A percentile compares a stretch with the other conserved stretches of the same genome.
These are phyloP conservation scores for Tulasnella sp. DNA, from an alignment of 768 basidiomycete species.

Conservation along the genomic window DNA sequence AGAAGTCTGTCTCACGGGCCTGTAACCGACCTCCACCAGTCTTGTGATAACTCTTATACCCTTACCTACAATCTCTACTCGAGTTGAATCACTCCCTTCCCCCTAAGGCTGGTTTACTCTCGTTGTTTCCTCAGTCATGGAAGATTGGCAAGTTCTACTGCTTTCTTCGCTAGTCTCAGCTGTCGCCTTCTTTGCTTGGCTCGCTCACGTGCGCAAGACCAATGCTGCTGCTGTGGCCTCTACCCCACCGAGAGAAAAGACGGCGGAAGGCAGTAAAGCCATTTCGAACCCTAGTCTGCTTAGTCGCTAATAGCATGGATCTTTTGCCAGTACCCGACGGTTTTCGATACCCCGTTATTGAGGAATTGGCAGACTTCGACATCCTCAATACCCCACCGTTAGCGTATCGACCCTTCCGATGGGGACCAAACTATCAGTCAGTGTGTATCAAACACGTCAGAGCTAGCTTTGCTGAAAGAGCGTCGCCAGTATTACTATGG, in stretches of 20 bases:
- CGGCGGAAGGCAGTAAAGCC: neutral
- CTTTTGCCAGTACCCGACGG: neutral
- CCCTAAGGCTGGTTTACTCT: neutral
- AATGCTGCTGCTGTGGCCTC: neutral
- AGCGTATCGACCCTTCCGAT: slow-evolving; percentile 35
- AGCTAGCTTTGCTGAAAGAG: neutral
- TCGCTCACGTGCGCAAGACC: neutral
- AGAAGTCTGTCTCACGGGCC: neutral
- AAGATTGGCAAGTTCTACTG: neutral
- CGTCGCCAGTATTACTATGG: slow-evolving; percentile 59
- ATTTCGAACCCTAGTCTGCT: neutral
- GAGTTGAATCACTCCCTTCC: neutral
- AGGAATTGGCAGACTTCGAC: slow-evolving; percentile 21
- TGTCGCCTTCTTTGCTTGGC: neutral
- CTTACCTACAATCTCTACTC: neutral
- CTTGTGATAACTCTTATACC: slow-evolving; percentile 5
- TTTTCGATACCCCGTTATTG: slow-evolving; percentile 26
- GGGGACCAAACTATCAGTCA: slow-evolving; percentile 30
- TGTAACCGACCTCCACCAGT: neutral
- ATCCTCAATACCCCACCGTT: slow-evolving; percentile 31
- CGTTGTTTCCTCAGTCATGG: neutral
- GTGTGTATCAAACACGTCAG: neutral
- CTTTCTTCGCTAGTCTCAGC: neutral
- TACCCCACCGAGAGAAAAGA: neutral
- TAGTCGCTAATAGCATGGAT: neutral